Percentiles rank a stretch among this genome's conserved stretches.
These are phyloP conservation scores for Epichloe sylvatica DNA, from an alignment of 2,329 filamentous ascomycete genomes.

Conservation along the genomic window DNA sequence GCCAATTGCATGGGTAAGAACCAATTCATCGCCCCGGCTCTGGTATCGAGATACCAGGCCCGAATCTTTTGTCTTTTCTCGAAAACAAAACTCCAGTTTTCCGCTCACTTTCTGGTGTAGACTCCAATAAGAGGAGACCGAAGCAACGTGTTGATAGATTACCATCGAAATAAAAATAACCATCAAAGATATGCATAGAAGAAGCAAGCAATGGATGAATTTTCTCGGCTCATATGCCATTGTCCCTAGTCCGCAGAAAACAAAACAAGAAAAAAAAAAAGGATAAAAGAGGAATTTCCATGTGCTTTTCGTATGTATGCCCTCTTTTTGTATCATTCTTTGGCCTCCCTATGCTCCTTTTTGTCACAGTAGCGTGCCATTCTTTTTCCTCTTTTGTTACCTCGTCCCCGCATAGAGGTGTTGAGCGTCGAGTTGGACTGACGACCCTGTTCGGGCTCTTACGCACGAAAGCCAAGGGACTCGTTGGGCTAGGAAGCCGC, in stretches of 20 bases:
- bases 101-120: not conserved
- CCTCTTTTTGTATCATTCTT: not conserved
- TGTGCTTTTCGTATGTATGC: constrained; percentile 2
- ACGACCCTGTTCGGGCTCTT: not conserved
- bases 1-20: not conserved
- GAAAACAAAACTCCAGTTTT: not conserved
- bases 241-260: not conserved
- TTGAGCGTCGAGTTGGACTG: not conserved
- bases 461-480: not conserved
- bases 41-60: not conserved
- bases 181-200: constrained; percentile 2
- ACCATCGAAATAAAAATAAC: not conserved
- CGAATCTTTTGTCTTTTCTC: not conserved
- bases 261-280: not conserved
- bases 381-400: not conserved
- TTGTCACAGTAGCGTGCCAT: not conserved
- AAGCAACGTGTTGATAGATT: not conserved
- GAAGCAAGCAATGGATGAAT: not conserved
- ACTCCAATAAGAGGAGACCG: not conserved
- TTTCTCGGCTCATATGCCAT: not conserved
- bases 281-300: not conserved
- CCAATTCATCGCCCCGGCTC: not conserved
- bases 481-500: not conserved
- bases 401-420: not conserved
- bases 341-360: not conserved